These are phyloP conservation scores for Mycena amicta DNA, from an alignment of 768 basidiomycete genomes.

Conservation along the genomic window DNA sequence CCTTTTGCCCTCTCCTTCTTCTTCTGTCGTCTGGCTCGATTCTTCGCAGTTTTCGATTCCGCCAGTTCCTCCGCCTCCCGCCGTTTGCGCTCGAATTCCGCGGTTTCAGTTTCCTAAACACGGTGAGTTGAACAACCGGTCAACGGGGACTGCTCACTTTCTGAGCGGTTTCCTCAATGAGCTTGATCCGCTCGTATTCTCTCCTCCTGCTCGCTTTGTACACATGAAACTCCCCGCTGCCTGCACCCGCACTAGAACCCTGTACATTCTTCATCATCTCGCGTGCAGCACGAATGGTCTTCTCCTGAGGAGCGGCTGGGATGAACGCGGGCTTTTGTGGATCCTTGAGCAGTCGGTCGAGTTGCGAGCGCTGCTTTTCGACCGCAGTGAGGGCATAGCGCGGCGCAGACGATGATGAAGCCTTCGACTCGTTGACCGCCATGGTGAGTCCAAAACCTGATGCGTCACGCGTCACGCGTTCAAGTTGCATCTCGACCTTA, in stretches of 20 bases:
- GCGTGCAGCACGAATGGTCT: conserved; percentile 75
- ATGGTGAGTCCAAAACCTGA: neutral
- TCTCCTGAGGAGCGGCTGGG: conserved; percentile 81
- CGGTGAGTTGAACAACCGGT: neutral
- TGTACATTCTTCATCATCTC: conserved; percentile 99
- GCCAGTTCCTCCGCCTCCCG: conserved; percentile 69
- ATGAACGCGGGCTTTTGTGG: conserved; percentile 82
- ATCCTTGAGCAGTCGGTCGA: conserved; percentile 88
- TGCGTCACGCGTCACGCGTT: neutral
- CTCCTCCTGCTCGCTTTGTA: conserved; percentile 93
- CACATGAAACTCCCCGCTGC: conserved; percentile 97
- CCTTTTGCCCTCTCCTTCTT: conserved; percentile 76
- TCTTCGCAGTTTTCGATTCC: conserved; percentile 92
- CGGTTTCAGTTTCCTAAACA: conserved; percentile 64
- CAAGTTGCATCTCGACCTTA: neutral
- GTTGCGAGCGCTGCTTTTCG: conserved; percentile 63
- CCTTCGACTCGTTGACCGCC: neutral
- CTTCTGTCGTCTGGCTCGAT: conserved; percentile 91
- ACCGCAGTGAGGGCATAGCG: conserved; percentile 54
- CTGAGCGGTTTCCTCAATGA: conserved; percentile 81
- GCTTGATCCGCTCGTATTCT: conserved; percentile 92
- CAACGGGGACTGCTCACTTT: conserved; percentile 54
- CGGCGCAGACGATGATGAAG: conserved; percentile 32
- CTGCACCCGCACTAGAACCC: conserved; percentile 95
- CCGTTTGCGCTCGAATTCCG: conserved; percentile 77